Evolutionary conservation across 2,329 filamentous ascomycete species (phyloP).

Genomic region (Fusarium sp.): DNA sequence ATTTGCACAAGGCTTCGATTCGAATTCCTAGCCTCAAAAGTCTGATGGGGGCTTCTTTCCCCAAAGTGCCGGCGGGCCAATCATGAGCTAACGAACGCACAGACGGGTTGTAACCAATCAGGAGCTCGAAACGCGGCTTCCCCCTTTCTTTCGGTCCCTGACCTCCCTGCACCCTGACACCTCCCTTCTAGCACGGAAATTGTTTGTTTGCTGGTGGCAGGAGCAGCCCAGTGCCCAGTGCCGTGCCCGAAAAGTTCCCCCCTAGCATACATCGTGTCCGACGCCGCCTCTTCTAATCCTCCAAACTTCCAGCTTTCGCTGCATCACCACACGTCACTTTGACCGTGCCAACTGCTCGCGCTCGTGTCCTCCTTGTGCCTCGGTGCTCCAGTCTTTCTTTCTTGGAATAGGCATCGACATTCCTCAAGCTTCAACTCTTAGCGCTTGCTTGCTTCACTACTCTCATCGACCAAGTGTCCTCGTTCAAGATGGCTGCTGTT

Average conservation of each 20-base stretch:
- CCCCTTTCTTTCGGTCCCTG: constrained; percentile 55
- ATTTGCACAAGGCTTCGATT: constrained; percentile 34
- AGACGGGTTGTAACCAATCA: constrained; percentile 44
- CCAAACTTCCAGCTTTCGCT: constrained; percentile 43
- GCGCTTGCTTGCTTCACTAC: constrained; percentile 40
- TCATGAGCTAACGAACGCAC: constrained; percentile 46
- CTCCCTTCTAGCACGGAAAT: constrained; percentile 55
- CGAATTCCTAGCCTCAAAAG: constrained; percentile 44
- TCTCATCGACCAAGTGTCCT: constrained; percentile 43
- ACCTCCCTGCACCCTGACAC: constrained; percentile 44
- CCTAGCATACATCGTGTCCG: constrained; percentile 43
- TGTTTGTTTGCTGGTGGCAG: constrained; percentile 56
- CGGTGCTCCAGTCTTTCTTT: constrained; percentile 38
- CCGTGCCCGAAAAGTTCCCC: constrained; percentile 51
- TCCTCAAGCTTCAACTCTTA: constrained; percentile 43
- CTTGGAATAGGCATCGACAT: constrained; percentile 42
- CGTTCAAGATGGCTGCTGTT: constrained; percentile 65
- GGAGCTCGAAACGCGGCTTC: constrained; percentile 48
- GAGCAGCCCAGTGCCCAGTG: constrained; percentile 47
- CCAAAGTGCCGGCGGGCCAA: constrained; percentile 44
- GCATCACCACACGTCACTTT: constrained; percentile 40
- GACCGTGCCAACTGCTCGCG: constrained; percentile 35
- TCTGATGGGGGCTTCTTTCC: constrained; percentile 44
- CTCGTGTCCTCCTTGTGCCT: constrained; percentile 33
- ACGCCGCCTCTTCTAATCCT: constrained; percentile 43